Base-by-base conservation (phyloP, 768 basidiomycete species). In the Suillus subluteus region DNA sequence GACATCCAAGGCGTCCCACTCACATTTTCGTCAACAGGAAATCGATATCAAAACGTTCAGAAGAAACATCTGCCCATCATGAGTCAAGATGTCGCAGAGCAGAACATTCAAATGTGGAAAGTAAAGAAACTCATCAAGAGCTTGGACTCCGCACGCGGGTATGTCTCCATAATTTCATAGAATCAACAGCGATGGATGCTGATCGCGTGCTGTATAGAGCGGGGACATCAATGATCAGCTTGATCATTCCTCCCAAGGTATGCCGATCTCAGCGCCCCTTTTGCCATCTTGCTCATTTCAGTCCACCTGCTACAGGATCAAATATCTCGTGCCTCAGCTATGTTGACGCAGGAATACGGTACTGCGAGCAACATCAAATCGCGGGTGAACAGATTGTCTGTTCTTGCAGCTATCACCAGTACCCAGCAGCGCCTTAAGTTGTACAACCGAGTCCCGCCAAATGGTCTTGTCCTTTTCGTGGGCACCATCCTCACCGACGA, bases 291-390 rank as follows among this genome's bases (percentile, higher is more conserved):
- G 38, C 58, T 23, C 9, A n/a, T 37, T 55, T 66, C 44, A 68
- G 69, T 59, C 56, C 46, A 62, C 66, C 32, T 61, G 56, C 62
- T 62, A 0, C 62, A 93, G 90, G 90, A 92, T 80, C 97, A 99
- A 87, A 94, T 99, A 78, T 96, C 96, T 44, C 91, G 95, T 67
- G 91, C 92, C 70, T 91, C 91, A 58, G 91, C 90, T 66, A 98
- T 99, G 97, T 88, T 99, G 77, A 98, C 97, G 63, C 96, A 97
- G 78, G 98, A 98, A 79, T 97, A 95, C 73, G 96, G 96, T 63
- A 98, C 96, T 8, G 98, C 98, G n/a, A 98, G 96, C 68, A 99
- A 99, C 83, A 99, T 99, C 85, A 99, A 99, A 79, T 98, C 96
- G 69, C 94, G 98, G 66, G 96, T 96, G 78, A 98, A 97, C 83